Percentiles rank a stretch among this genome's conserved stretches.
phyloP scores from a whole-genome alignment of 257 asterid genomes.

The Verbena officinalis region DNA sequence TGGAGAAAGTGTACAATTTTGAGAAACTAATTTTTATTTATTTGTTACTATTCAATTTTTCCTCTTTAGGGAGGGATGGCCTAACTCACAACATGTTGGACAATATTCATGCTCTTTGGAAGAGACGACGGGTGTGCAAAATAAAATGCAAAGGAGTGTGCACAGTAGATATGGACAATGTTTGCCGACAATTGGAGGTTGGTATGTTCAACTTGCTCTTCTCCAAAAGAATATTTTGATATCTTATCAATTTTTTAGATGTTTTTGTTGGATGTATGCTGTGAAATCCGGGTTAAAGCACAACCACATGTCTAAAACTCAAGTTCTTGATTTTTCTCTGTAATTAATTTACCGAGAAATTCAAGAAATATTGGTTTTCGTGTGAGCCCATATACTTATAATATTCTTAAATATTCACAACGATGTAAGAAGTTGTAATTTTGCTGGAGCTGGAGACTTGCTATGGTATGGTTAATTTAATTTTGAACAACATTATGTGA shows the following conservation, averaged over 20 bases:
- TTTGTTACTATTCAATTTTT: slow-evolving; percentile 14
- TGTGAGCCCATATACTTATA: background rate
- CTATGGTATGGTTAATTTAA: background rate
- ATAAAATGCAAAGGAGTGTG: slow-evolving; percentile 96
- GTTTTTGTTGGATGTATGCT: background rate
- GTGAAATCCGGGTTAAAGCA: slow-evolving; percentile 5
- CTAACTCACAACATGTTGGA: slow-evolving; percentile 96
- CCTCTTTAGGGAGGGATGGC: slow-evolving; percentile 83
- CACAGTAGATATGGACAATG: slow-evolving; percentile 91
- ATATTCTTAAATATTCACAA: background rate
- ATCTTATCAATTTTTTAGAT: background rate
- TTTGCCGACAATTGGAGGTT: slow-evolving; percentile 84
- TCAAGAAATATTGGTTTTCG: background rate
- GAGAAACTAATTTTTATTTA: background rate
- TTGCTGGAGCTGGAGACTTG: background rate
- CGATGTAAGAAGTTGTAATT: too few relatives aligned
- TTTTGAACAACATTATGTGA: background rate
- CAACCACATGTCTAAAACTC: background rate
- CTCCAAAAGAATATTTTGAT: slow-evolving; percentile 12
- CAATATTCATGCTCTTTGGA: slow-evolving; percentile 92
- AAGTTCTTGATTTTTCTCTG: background rate
- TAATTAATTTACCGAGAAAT: background rate
- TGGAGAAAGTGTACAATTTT: slow-evolving; percentile 3
- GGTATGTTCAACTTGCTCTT: slow-evolving; percentile 45
- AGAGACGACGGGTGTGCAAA: slow-evolving; percentile 85